phyloP scores from a whole-genome alignment of 441 rosid species.

The Gossypium laxum region DNA sequence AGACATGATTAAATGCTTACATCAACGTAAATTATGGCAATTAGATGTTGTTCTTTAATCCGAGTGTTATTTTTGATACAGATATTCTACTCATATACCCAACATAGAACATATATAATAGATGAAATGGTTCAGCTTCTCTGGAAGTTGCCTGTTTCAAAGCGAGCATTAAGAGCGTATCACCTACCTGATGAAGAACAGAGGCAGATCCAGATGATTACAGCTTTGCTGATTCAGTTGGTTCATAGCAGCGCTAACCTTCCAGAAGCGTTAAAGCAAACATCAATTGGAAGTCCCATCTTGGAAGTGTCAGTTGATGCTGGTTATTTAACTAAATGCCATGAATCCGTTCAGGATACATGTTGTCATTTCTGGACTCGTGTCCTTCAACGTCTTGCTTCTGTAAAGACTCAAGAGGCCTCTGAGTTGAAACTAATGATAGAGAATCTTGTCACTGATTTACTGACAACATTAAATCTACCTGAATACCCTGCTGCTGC shows the following conservation, averaged over 20 bases:
- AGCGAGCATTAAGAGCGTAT: slow-evolving; percentile 72
- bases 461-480: slow-evolving; percentile 77
- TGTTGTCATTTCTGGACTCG: slow-evolving; percentile 96
- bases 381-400: slow-evolving; percentile 80
- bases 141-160: slow-evolving; percentile 84
- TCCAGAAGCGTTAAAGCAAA: slow-evolving; percentile 69
- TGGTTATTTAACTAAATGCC: slow-evolving; percentile 55
- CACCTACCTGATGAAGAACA: slow-evolving; percentile 97
- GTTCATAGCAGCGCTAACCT: slow-evolving; percentile 84
- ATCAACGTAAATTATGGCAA: background rate
- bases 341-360: slow-evolving; percentile 79
- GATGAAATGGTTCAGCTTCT: slow-evolving; percentile 84
- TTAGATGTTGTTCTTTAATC: background rate
- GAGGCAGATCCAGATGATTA: slow-evolving; percentile 92
- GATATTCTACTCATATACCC: slow-evolving; percentile 81
- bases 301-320: slow-evolving; percentile 66
- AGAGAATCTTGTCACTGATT: slow-evolving; percentile 87
- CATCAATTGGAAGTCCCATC: slow-evolving; percentile 46
- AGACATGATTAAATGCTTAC: slow-evolving; percentile 7
- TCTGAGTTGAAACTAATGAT: slow-evolving; percentile 81
- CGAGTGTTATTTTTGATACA: slow-evolving; percentile 30
- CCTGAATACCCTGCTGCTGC: slow-evolving; percentile 96
- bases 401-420: slow-evolving; percentile 85
- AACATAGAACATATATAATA: slow-evolving; percentile 72
- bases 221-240: slow-evolving; percentile 89